Conservation (phyloP, 108 stramenopile genomes). For the Aureococcus anophagefferens region DNA sequence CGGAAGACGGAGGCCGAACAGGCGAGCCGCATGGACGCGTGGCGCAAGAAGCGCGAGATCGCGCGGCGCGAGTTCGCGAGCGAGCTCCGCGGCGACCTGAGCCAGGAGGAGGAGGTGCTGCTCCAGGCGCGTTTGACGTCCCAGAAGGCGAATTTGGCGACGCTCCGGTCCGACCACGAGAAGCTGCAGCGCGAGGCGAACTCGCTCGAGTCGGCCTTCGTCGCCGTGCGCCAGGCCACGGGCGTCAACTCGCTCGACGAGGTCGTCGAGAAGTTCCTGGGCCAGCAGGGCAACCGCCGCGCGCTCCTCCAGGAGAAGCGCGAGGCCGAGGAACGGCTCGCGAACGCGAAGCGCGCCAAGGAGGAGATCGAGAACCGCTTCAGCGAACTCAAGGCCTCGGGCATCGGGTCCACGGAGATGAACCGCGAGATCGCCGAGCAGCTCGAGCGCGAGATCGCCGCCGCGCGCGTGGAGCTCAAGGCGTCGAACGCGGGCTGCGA, state of each 20-base stretch:
- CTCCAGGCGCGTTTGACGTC: conserved; percentile 21
- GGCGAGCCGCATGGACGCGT: conserved; percentile 37
- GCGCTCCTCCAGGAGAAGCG: conserved; percentile 43
- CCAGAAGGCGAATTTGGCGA: conserved; percentile 30
- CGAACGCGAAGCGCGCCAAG: conserved; percentile 35
- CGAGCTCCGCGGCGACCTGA: conserved; percentile 27
- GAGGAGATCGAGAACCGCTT: conserved; percentile 37
- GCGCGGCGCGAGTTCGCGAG: conserved; percentile 23
- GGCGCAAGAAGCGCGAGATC: conserved; percentile 28
- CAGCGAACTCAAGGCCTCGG: conserved; percentile 36
- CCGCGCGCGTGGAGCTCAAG: conserved; percentile 42
- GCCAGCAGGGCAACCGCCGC: conserved; percentile 39
- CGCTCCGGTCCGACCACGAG: conserved; percentile 12
- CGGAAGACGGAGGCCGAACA: conserved; percentile 30
- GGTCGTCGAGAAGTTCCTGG: conserved; percentile 49
- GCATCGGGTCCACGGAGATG: conserved; percentile 51
- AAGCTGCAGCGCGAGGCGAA: not conserved
- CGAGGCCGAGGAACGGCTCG: conserved; percentile 48
- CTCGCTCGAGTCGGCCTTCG: conserved; percentile 41
- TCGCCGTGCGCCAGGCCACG: conserved; percentile 50
- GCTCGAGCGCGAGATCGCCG: conserved; percentile 34
- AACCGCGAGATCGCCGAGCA: conserved; percentile 44
- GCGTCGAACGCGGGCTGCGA: conserved; percentile 49
- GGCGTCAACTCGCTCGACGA: conserved; percentile 55
- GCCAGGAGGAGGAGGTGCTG: conserved; percentile 30